Percentiles rank a stretch among this genome's conserved stretches.
These are phyloP conservation scores for Diplocarpon mali DNA, from an alignment of 2,329 filamentous ascomycete species.

Conservation along the genomic window DNA sequence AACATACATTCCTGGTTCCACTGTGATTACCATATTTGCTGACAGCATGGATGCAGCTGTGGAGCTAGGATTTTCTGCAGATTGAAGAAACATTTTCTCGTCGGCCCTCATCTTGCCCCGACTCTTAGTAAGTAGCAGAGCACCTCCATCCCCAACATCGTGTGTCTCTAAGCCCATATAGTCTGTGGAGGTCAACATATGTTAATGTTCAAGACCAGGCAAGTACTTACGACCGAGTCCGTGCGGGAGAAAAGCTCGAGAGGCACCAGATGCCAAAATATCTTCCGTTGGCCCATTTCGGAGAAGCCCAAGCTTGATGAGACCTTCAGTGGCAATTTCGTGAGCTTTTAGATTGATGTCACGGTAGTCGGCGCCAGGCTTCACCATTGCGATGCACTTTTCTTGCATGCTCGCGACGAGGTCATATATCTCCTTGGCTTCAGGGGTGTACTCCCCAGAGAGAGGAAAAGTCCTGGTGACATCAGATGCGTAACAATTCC, in stretches of 20 bases:
- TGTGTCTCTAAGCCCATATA: conserved; percentile 57
- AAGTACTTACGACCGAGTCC: conserved; percentile 30
- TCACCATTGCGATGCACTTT: conserved; percentile 56
- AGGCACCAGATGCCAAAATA: conserved; percentile 40
- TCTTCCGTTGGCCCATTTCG: conserved; percentile 47
- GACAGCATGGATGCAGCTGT: conserved; percentile 31
- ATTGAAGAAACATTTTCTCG: conserved; percentile 9
- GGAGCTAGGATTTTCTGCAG: conserved; percentile 6
- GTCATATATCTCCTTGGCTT: conserved; percentile 63
- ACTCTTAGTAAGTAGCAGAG: conserved; percentile 26
- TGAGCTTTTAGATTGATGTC: conserved; percentile 65
- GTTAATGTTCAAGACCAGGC: not conserved
- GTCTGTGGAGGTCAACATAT: conserved; percentile 25
- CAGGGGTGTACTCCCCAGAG: conserved; percentile 54
- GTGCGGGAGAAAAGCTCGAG: conserved; percentile 55
- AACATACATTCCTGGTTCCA: conserved; percentile 62
- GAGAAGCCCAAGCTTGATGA: conserved; percentile 63
- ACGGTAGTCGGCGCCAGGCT: conserved; percentile 59
- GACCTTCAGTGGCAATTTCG: conserved; percentile 57
- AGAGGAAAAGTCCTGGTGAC: conserved; percentile 83
- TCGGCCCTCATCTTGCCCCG: conserved; percentile 7
- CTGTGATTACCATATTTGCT: conserved; percentile 61
- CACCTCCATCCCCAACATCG: conserved; percentile 37
- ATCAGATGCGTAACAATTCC: conserved; percentile 75
- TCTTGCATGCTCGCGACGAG: conserved; percentile 75